Evolutionary conservation across 148 eudicot species (phyloP).

Genomic region (Pharnaceum exiguum): DNA sequence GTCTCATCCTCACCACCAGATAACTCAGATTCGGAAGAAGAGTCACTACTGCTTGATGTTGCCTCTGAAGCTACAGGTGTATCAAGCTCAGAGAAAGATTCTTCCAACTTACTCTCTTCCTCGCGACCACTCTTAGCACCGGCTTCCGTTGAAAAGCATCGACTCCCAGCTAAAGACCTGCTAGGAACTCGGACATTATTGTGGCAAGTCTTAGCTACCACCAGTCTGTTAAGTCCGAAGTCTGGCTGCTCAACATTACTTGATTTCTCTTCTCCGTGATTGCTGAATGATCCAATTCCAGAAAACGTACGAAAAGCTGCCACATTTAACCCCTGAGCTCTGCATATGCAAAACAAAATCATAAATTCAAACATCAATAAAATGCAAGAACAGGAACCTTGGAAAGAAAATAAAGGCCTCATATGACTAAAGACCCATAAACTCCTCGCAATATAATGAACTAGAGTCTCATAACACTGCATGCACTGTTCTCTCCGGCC

Average conservation of each 20-base stretch:
- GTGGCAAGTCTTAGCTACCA: constrained; percentile 21
- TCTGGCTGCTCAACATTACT: constrained; percentile 15
- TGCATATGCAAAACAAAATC: background rate
- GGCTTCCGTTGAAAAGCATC: constrained; percentile 44
- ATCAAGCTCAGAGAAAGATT: constrained; percentile 89
- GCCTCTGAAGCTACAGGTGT: constrained; percentile 26
- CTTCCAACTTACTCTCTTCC: constrained; percentile 62
- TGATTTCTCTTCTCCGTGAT: constrained; percentile 23
- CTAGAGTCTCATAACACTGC: no score
- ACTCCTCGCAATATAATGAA: no score
- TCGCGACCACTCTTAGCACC: constrained; percentile 53
- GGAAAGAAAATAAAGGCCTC: no score
- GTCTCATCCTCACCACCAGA: constrained; percentile 37
- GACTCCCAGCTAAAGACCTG: constrained; percentile 19
- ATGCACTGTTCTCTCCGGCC: no score
- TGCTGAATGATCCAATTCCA: constrained; percentile 29
- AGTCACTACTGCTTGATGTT: constrained; percentile 14
- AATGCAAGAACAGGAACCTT: no score
- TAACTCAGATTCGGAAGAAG: constrained; percentile 35
- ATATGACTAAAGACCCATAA: no score
- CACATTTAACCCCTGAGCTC: constrained; percentile 17
- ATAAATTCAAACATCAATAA: no score
- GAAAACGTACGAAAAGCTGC: constrained; percentile 36
- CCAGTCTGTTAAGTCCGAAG: constrained; percentile 14
- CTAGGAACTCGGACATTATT: constrained; percentile 11